A percentile compares a stretch with the other conserved stretches of the same genome.
Conservation (phyloP, 2,329 filamentous ascomycete species). For the Aspergillus sp. region DNA sequence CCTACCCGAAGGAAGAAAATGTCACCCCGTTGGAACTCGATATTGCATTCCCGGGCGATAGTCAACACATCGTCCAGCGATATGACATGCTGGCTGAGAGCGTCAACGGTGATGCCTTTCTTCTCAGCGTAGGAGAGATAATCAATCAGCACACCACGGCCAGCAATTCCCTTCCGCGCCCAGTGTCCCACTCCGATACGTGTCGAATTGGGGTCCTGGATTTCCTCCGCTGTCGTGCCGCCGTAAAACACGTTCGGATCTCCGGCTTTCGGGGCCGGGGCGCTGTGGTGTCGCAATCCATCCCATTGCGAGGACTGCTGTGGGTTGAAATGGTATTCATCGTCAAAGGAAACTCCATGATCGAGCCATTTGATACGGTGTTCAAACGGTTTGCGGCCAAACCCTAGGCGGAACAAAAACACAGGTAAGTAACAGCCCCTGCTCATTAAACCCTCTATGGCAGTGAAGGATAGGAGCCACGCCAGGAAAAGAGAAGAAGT, state of each 20-base stretch:
- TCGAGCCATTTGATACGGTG: slow-evolving; percentile 48
- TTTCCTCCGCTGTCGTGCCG: slow-evolving; percentile 31
- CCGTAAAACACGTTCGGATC: slow-evolving; percentile 29
- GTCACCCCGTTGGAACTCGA: slow-evolving; percentile 32
- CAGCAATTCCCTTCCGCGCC: slow-evolving; percentile 35
- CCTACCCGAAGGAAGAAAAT: slow-evolving; percentile 37
- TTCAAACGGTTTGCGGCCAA: slow-evolving; percentile 47
- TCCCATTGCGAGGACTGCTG: slow-evolving; percentile 54
- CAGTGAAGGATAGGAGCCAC: neutral
- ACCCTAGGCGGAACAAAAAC: slow-evolving; percentile 27
- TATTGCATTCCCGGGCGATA: slow-evolving; percentile 30
- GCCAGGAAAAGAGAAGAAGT: neutral
- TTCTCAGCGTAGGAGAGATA: slow-evolving; percentile 32
- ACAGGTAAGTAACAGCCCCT: neutral
- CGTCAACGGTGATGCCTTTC: slow-evolving; percentile 26
- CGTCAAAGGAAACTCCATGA: slow-evolving; percentile 44
- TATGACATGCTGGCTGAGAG: slow-evolving; percentile 27
- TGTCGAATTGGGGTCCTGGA: slow-evolving; percentile 23
- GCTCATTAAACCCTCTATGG: neutral
- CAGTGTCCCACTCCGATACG: slow-evolving; percentile 35
- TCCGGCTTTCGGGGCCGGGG: slow-evolving; percentile 33
- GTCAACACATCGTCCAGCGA: slow-evolving; percentile 30
- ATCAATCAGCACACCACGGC: slow-evolving; percentile 37
- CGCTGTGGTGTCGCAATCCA: slow-evolving; percentile 47
- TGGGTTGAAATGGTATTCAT: slow-evolving; percentile 50